Percentiles rank a stretch among this genome's conserved stretches.
phyloP scores from a whole-genome alignment of 1,284 basidiomycete genomes.

The Apiotrichum akiyoshidainum region DNA sequence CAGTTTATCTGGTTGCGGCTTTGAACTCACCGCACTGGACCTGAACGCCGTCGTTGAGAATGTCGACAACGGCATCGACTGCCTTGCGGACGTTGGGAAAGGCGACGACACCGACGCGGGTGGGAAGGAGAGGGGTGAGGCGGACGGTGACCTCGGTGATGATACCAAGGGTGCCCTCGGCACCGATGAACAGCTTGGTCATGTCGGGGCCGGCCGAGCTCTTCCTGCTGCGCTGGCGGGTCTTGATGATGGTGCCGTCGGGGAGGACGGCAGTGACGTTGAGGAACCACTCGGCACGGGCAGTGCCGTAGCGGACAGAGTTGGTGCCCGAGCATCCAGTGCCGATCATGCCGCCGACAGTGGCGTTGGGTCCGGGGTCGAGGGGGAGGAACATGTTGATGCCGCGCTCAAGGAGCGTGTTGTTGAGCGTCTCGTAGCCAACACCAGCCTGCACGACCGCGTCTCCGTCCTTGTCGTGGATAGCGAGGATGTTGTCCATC shows the following conservation, averaged over 20 bases:
- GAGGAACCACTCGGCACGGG: conserved; percentile 65
- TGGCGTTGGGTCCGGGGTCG: conserved; percentile 64
- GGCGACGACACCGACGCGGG: conserved; percentile 53
- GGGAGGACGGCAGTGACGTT: conserved; percentile 73
- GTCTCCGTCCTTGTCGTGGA: conserved; percentile 67
- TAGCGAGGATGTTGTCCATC: conserved; percentile 75
- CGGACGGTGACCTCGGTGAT: conserved; percentile 83
- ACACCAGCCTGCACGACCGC: conserved; percentile 74
- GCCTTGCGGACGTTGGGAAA: conserved; percentile 54
- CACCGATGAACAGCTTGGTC: conserved; percentile 87
- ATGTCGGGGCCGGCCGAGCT: conserved; percentile 85
- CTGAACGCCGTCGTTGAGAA: conserved; percentile 59
- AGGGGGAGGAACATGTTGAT: conserved; percentile 77
- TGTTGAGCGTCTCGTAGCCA: conserved; percentile 79
- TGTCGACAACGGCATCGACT: conserved; percentile 61
- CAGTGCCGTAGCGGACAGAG: conserved; percentile 79
- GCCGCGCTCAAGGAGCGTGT: conserved; percentile 63
- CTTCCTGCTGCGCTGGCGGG: conserved; percentile 76
- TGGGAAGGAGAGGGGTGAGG: conserved; percentile 71
- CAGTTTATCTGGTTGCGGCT: not conserved
- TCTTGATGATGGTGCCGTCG: conserved; percentile 86
- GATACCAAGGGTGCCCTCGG: conserved; percentile 88
- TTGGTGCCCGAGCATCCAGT: conserved; percentile 68
- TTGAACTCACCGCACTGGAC: conserved; percentile 38
- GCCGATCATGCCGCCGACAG: conserved; percentile 88